Percentiles rank a stretch among this genome's conserved stretches.
phyloP scores from a whole-genome alignment of 2,329 filamentous ascomycete genomes.

The Penicillium freii region DNA sequence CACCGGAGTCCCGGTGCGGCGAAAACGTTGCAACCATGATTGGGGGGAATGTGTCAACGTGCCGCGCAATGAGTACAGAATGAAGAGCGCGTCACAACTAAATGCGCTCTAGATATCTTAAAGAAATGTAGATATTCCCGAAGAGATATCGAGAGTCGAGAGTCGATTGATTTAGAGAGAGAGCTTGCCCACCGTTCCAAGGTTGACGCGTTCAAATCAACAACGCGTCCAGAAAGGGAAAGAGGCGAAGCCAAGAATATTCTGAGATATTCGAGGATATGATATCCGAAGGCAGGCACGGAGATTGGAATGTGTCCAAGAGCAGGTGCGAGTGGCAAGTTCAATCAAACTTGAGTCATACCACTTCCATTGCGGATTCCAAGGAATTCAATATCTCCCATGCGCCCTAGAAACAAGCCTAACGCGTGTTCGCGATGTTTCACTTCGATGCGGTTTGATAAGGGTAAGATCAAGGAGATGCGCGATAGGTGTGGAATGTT shows the following conservation, averaged over 20 bases:
- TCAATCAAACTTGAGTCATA: conserved; percentile 3
- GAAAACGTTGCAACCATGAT: conserved; percentile 50
- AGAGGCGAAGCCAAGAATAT: neutral
- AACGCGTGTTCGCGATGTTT: neutral
- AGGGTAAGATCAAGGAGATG: neutral
- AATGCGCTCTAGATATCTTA: neutral
- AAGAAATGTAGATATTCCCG: neutral
- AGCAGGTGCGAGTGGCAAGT: conserved; percentile 6
- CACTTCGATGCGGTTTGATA: neutral
- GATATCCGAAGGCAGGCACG: neutral
- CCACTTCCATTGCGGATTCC: conserved; percentile 7
- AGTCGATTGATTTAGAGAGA: neutral
- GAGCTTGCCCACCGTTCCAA: neutral
- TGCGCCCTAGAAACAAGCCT: conserved; percentile 1
- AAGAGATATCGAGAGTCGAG: too few species aligned
- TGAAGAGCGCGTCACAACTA: conserved; percentile 9
- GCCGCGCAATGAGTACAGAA: conserved; percentile 19
- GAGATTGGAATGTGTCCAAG: conserved; percentile 3
- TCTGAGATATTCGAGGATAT: neutral
- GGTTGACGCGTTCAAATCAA: neutral
- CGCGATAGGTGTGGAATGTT: conserved; percentile 12
- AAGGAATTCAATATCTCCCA: conserved; percentile 6
- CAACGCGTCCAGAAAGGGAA: neutral
- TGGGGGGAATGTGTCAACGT: conserved; percentile 22
- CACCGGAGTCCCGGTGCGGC: conserved; percentile 57